Evolutionary conservation across 441 rosid species (phyloP), one percentile per base, ranked within the genome.

Genomic region (Erysimum cheiri): DNA sequence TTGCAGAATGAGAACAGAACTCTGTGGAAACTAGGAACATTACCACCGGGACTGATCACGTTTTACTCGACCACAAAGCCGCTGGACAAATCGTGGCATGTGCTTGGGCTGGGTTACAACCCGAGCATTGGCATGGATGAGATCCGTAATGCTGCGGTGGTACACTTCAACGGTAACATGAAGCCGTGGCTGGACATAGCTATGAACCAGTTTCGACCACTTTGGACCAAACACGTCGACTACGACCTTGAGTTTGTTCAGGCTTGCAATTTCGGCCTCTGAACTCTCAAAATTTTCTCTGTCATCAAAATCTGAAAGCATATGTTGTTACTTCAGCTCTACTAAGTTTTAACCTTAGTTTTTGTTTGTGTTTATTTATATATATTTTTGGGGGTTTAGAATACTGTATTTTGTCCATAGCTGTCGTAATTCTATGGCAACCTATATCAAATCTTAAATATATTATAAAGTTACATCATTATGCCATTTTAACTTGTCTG

Each of bases 101-200:
- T 91, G 36, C 83, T 94, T 43, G 97, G 98, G 39, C 84, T 91
- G 0, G 98, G 98, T 22, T 94, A 91, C 60, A 94, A 91, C 65
- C 98, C 98, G 9, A 91, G 98, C 87, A 90, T 94, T 67, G 71
- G 98, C 73, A 78, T 85, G 92, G 97, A 89, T 4, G 98, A 94
- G 91, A 94, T 91, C 40, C 80, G 75, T 24, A 87, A 90, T 24
- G 98, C 98, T 13, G 96, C 96, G 0, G 97, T 91, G 28, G 98
- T 94, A 64, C 98, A 91, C 75, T 91, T 94, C 78, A 91, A 91
- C 12, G 97, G 96, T 63, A 94, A 91, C 72, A 89, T 89, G 97
- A 91, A 94, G 90, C 98, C 96, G 1, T 94, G 98, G 98, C 90
- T 94, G 4, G 97, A 91, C 59, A 91, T 91, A 48, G 97, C 98